A percentile compares a stretch with the other conserved stretches of the same genome.
Conservation (phyloP, 2,329 filamentous ascomycete species). For the Trichoderma guizhouense region DNA sequence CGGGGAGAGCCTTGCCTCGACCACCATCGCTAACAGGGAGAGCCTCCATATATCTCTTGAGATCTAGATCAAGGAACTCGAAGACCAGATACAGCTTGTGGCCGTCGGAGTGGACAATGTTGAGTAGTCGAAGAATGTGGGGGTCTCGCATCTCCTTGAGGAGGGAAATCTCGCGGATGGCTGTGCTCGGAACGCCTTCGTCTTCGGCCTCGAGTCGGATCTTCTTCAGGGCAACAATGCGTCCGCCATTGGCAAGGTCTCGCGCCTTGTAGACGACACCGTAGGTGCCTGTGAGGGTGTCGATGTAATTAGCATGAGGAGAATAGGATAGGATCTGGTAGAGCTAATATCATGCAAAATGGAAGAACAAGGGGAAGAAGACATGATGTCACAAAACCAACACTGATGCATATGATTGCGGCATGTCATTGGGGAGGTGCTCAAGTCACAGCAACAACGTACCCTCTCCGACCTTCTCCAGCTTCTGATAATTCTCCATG, state of each 20-base stretch:
- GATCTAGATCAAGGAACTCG: slow-evolving; percentile 84
- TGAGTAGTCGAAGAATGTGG: slow-evolving; percentile 82
- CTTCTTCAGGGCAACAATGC: slow-evolving; percentile 92
- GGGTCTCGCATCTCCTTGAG: slow-evolving; percentile 93
- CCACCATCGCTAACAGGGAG: slow-evolving; percentile 81
- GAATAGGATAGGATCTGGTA: not conserved
- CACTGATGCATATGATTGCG: not conserved
- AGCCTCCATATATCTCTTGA: slow-evolving; percentile 96
- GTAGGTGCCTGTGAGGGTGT: slow-evolving; percentile 67
- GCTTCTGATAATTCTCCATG: slow-evolving; percentile 96
- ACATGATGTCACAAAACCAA: not conserved
- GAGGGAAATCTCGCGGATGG: slow-evolving; percentile 89
- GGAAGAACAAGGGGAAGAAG: not conserved
- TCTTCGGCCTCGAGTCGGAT: slow-evolving; percentile 93
- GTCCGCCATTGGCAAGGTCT: slow-evolving; percentile 75
- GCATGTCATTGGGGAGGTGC: not conserved
- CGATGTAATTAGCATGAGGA: not conserved
- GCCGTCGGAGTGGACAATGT: slow-evolving; percentile 91
- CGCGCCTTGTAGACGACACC: slow-evolving; percentile 94
- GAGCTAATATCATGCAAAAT: too few relatives aligned
- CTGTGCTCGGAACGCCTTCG: slow-evolving; percentile 87
- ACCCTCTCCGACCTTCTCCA: slow-evolving; percentile 97
- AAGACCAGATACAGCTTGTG: slow-evolving; percentile 94
- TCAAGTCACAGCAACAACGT: slow-evolving; percentile 30
- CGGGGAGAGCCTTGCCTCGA: slow-evolving; percentile 78